phyloP scores from a whole-genome alignment of 345 rosid genomes.

The Salix suchowensis region DNA sequence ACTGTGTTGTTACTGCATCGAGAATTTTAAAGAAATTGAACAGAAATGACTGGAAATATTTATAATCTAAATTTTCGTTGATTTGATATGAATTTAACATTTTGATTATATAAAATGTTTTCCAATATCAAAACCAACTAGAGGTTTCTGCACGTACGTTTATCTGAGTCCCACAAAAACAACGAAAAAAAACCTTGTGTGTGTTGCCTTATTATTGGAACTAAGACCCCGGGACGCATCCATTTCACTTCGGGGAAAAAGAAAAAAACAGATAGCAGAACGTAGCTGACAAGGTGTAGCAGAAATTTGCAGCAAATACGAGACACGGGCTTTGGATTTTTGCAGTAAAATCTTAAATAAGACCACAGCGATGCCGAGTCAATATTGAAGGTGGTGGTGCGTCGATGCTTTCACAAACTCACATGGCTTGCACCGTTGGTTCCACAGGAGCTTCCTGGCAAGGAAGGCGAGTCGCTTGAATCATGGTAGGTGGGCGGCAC shows the following conservation, averaged over 20 bases:
- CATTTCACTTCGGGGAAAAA: constrained; percentile 10
- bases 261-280: constrained; percentile 7
- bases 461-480: neutral
- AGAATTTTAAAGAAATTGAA: too few relatives aligned
- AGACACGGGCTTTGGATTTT: constrained; percentile 22
- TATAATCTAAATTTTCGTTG: too few relatives aligned
- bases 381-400: neutral
- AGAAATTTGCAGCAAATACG: constrained; percentile 23
- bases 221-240: neutral
- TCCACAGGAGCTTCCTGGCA: neutral
- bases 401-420: neutral
- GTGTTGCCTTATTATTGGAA: constrained; percentile 19
- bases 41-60: too few relatives aligned
- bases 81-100: too few relatives aligned
- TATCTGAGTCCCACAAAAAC: neutral
- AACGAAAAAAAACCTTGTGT: neutral
- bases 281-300: constrained; percentile 27
- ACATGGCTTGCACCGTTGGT: constrained; percentile 29
- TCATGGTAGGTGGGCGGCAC: constrained; percentile 36
- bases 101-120: too few relatives aligned
- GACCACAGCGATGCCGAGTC: neutral
- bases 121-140: too few relatives aligned
- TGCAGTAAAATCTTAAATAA: neutral
- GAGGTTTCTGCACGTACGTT: neutral
- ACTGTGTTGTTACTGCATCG: accelerated